Base-by-base conservation (phyloP, 176 grass and related monocot genomes). In the Neostapfia colusana region DNA sequence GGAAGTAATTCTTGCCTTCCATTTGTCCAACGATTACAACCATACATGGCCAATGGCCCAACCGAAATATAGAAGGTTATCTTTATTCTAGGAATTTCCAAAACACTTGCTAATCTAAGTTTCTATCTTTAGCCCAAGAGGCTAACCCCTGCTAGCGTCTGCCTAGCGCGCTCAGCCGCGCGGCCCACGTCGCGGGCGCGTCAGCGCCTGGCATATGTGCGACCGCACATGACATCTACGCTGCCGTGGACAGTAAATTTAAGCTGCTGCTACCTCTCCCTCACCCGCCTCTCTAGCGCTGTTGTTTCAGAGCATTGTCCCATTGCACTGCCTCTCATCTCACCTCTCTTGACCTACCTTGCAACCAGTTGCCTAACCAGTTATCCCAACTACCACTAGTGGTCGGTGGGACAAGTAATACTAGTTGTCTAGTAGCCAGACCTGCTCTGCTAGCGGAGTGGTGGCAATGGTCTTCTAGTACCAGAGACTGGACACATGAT, bases 281-380 rank as follows among this genome's bases (percentile, higher is more conserved):
- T 37, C 18, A 0, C 14, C 18, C 7, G 1, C 28, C 8, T 28
- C 13, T 0, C 36, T 56, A 2, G 21, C n/a, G n/a, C n/a, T n/a
- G n/a, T n/a, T 39, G 34, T 73, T 11, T 39, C 50, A 73, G 37
- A 56, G 23, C 12, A 12, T 50, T 6, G 16, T 56, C n/a, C 50
- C 11, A 40, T 56, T 23, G 34, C 34, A 6, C 69, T 55, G 28
- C 69, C 69, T 50, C 16, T 18, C 18, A 18, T 51, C n/a, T 46
- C 31, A 39, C 54, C 3, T 24, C n/a, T 36, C 51, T 2, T 25
- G 50, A 57, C 24, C 69, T 73, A 7, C 27, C 12, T 57, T 73
- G 50, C 70, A 56, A 56, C 51, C 56, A 56, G 34, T 56, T 73
- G n/a, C 10, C 35, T 73, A 21, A 26, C 50, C 36, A 58, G 34